A percentile compares a stretch with the other conserved stretches of the same genome.
Evolutionary conservation across 768 basidiomycete species (phyloP).

Genomic region (Leccinum longicurvipes): DNA sequence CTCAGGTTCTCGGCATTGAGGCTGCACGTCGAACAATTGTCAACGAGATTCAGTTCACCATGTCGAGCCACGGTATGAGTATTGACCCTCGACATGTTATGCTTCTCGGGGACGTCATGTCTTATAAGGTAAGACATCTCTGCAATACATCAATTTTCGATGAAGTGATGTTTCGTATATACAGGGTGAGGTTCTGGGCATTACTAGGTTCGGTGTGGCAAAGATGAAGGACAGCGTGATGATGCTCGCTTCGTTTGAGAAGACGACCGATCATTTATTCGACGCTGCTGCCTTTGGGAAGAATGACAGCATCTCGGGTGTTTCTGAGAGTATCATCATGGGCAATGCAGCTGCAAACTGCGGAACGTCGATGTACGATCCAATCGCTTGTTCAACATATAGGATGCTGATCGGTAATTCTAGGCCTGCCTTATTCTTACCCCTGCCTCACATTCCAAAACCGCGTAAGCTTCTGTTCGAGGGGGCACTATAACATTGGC

Average conservation of each 20-base stretch:
- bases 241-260: constrained; percentile 99
- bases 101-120: constrained; percentile 98
- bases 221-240: constrained; percentile 99
- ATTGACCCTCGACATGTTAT: constrained; percentile 99
- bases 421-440: constrained; percentile 37
- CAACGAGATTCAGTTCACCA: constrained; percentile 96
- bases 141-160: neutral
- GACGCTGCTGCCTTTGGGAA: constrained; percentile 97
- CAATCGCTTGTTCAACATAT: neutral
- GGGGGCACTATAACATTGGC: constrained; percentile 22
- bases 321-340: constrained; percentile 99
- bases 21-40: constrained; percentile 93
- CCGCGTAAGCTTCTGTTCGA: constrained; percentile 37
- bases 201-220: constrained; percentile 97
- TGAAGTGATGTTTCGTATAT: neutral
- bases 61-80: constrained; percentile 96
- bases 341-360: constrained; percentile 93
- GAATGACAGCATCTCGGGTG: constrained; percentile 91
- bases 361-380: constrained; percentile 85
- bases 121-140: constrained; percentile 70
- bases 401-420: constrained; percentile 2
- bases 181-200: constrained; percentile 95
- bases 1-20: constrained; percentile 95
- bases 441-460: constrained; percentile 32
- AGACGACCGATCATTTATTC: constrained; percentile 98